Evolutionary conservation across 176 grass and related monocot genomes (phyloP), one percentile per base, ranked within the genome.

Genomic region (Musa beccarii): DNA sequence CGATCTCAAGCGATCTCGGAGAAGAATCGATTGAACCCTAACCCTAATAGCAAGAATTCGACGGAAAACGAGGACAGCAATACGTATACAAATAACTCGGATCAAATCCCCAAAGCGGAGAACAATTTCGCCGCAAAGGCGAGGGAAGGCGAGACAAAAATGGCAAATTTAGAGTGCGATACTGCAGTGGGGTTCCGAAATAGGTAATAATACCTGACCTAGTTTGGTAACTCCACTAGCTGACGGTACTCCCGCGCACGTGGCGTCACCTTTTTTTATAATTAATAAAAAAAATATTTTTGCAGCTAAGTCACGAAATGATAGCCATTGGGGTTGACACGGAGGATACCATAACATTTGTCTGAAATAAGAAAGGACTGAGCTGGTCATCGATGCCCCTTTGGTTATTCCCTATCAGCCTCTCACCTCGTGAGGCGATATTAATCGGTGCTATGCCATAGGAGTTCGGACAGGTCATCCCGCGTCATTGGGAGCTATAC

Each of bases 321-420:
- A 28, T 0, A 2, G 1, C 1, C 25, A 26, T 26, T 1, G 2
- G 25, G 2, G 25, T 1, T 1, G 2, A 26, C 1, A 2, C 2
- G 26, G 26, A 28, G 1, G 26, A 28, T 28, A 28, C 1, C 1
- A 2, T 2, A 1, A 28, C 26, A 28, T 28, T 28, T 28, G 1
- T 28, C 26, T 28, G 26, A 28, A 0, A 2, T 28, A 28, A 28
- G 2, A 28, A 28, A 28, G 1, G 2, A 2, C 26, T 28, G 26
- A 28, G 26, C 25, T 28, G 26, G 26, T 0, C 1, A 1, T 25
- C 25, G 1, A 0, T 1, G 2, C 0, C 26, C 1, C 1, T 2
- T 2, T 2, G 0, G 0, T 28, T 2, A 28, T 28, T 28, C 1
- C 2, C 2, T 28, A 2, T 28, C 26, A 28, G 2, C 1, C 26